Conservation (phyloP, 2,329 filamentous ascomycete species). For the Xylariales sp. region DNA sequence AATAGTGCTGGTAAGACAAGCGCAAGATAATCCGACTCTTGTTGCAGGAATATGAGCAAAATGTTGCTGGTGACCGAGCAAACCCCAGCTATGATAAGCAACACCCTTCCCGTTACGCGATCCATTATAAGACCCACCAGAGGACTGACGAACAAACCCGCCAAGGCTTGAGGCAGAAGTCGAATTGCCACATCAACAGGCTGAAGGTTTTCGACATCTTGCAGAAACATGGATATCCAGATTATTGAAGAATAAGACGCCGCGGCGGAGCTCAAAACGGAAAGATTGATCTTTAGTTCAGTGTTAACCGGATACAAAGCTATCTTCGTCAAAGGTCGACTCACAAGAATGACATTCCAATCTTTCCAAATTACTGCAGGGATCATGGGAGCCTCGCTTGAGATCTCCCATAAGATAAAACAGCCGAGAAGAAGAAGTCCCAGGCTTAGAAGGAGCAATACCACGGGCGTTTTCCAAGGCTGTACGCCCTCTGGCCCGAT, state of each 20-base stretch:
- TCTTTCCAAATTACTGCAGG: constrained; percentile 23
- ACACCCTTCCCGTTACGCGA: constrained; percentile 18
- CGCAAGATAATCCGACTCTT: constrained; percentile 22
- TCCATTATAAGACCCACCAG: constrained; percentile 26
- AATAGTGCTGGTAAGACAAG: constrained; percentile 27
- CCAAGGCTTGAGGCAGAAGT: constrained; percentile 26
- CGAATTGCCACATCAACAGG: constrained; percentile 25
- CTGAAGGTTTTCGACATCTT: constrained; percentile 22
- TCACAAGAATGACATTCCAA: constrained; percentile 22
- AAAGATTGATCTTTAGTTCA: constrained; percentile 10
- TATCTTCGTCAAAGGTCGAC: neutral
- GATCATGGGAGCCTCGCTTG: constrained; percentile 25
- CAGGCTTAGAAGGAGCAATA: constrained; percentile 24
- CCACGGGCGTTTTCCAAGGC: constrained; percentile 27
- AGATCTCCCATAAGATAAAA: constrained; percentile 26
- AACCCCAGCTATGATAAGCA: constrained; percentile 18
- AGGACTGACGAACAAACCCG: constrained; percentile 25
- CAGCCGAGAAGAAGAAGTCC: constrained; percentile 23
- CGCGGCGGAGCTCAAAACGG: constrained; percentile 23
- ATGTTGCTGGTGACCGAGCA: constrained; percentile 22
- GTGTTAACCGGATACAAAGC: neutral
- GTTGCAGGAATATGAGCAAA: constrained; percentile 24
- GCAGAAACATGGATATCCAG: constrained; percentile 29
- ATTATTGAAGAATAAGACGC: constrained; percentile 27
- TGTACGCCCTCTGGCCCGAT: constrained; percentile 25